These are phyloP conservation scores for Syncephalastrum monosporum DNA, from an alignment of 371 early-diverging fungal species.

Conservation along the genomic window DNA sequence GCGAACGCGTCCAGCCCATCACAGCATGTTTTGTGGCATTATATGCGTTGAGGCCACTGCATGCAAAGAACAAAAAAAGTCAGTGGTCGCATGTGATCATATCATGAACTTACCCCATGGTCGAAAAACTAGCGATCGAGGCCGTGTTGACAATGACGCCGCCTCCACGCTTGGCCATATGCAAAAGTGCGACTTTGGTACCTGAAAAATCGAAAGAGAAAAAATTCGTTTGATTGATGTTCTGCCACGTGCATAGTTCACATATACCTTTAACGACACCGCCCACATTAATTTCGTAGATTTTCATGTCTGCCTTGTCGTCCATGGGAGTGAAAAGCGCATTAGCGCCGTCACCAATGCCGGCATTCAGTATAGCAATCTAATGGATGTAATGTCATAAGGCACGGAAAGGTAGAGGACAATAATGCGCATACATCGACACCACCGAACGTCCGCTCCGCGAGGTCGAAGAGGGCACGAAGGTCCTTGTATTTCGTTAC, in stretches of 20 bases:
- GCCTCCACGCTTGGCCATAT: slow-evolving; percentile 38
- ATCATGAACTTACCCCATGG: slow-evolving; percentile 2
- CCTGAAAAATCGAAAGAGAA: background rate
- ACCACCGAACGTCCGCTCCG: slow-evolving; percentile 51
- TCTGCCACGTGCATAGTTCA: background rate
- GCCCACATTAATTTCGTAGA: slow-evolving; percentile 3
- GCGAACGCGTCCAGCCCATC: slow-evolving; percentile 23
- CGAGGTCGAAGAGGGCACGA: slow-evolving; percentile 41
- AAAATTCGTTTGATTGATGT: background rate
- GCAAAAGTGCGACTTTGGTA: slow-evolving; percentile 35
- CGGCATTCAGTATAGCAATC: slow-evolving; percentile 15
- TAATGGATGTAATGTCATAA: background rate
- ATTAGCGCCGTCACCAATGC: slow-evolving; percentile 1
- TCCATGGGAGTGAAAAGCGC: slow-evolving; percentile 8
- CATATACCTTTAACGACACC: slow-evolving; percentile 11
- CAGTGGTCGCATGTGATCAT: background rate
- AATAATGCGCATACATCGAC: slow-evolving; percentile 52
- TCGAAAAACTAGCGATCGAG: slow-evolving; percentile 15
- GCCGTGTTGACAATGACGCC: slow-evolving; percentile 48
- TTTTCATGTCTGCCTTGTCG: slow-evolving; percentile 7
- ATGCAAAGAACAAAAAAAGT: background rate
- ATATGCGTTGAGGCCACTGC: slow-evolving; percentile 11
- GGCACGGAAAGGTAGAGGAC: slow-evolving; percentile 11
- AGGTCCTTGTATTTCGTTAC: slow-evolving; percentile 54
- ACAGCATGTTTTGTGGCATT: slow-evolving; percentile 26